These are phyloP conservation scores for Guyanaporus albipodus DNA, from an alignment of 768 basidiomycete species.

Conservation along the genomic window DNA sequence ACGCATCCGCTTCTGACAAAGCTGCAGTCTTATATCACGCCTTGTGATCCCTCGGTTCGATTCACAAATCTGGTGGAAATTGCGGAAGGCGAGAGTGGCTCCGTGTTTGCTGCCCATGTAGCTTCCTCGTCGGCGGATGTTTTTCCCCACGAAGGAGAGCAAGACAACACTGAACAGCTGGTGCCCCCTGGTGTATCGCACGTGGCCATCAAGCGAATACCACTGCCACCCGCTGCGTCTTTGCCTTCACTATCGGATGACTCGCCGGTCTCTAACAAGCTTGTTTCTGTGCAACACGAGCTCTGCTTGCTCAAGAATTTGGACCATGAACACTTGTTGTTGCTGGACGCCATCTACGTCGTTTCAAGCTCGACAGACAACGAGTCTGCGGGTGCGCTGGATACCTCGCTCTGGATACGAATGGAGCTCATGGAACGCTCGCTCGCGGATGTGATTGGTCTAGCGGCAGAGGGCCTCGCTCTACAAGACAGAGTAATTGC, in stretches of 20 bases:
- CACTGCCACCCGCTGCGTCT: constrained; percentile 43
- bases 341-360: constrained; percentile 69
- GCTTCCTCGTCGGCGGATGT: constrained; percentile 9
- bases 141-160: not conserved
- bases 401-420: constrained; percentile 73
- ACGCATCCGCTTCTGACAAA: constrained; percentile 35
- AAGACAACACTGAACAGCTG: constrained; percentile 18
- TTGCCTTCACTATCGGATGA: constrained; percentile 16
- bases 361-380: constrained; percentile 34
- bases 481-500: constrained; percentile 69
- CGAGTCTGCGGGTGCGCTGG: constrained; percentile 21
- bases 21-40: constrained; percentile 60
- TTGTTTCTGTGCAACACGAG: constrained; percentile 61
- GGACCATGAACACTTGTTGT: constrained; percentile 58
- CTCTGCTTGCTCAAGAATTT: constrained; percentile 53
- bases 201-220: constrained; percentile 78
- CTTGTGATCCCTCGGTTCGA: constrained; percentile 57
- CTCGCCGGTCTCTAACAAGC: constrained; percentile 49
- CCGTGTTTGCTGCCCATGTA: constrained; percentile 50
- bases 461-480: constrained; percentile 58
- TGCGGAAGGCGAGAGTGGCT: constrained; percentile 80
- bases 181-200: constrained; percentile 32
- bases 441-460: constrained; percentile 71
- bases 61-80: constrained; percentile 73
- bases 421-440: constrained; percentile 92